Base-by-base conservation (phyloP, 2,329 filamentous ascomycete species). In the Aspergillus candidus region DNA sequence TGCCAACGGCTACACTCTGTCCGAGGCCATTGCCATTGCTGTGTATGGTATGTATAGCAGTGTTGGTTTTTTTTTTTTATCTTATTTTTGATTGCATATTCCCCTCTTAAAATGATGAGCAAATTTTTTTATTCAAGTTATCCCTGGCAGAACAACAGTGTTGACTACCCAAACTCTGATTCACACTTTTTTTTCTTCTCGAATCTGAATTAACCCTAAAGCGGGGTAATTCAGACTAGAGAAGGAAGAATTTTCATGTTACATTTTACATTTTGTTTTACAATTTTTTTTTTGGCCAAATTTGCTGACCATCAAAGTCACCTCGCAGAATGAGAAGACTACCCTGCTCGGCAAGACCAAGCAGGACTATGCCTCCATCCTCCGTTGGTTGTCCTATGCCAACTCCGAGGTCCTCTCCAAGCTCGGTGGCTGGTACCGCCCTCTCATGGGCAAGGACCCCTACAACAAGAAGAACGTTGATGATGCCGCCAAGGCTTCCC, bases 241-340 rank as follows among this genome's bases (percentile, higher is more conserved):
- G 22, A 27, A 27, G 22, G 22, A 27, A 27, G 22, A 10, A 27
- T 8, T 27, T 27, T 27, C 18, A 18, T 4, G 18, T 18, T 27
- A 2, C 6, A 27, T 27, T 10, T 27, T 27, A 18, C 6, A 18
- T 27, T 27, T 27, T 27, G 8, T 27, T 2, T 22, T 5, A 4
- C 15, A n/a, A n/a, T 27, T 27, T 27, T 44, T 48, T 49, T 47
- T 51, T 43, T 46, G 36, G 38, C 32, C 38, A 34, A 42, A 43
- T 35, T 35, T 38, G 27, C 29, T 38, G 46, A 38, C 41, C 47
- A 54, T 46, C 47, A 42, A 48, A 97, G 93, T 98, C 70, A 89
- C 93, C 64, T 97, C 93, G 61, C 93, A 98, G 78, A 98, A 98
- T 73, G 93, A 97, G 84, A 97, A 97, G 86, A 98, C 93, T 63